Evolutionary conservation across 768 basidiomycete species (phyloP).

Genomic region (Suillus discolor): DNA sequence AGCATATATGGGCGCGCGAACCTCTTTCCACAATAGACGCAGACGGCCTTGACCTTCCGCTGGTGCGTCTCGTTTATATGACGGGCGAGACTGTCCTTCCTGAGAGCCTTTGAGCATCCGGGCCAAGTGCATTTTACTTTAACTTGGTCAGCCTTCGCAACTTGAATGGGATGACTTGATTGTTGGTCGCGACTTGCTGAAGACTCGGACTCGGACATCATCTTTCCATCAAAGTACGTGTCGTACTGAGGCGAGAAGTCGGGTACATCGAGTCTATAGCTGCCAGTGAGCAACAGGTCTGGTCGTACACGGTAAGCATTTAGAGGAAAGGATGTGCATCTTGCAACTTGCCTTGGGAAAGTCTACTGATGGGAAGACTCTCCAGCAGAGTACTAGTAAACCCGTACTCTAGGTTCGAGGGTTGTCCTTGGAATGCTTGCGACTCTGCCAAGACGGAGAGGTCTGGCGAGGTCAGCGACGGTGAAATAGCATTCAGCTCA

Average conservation of each 20-base stretch:
- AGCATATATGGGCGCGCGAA: background rate
- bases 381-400: background rate
- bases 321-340: background rate
- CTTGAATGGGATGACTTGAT: no score
- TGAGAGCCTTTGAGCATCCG: background rate
- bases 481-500: background rate
- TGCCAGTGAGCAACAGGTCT: background rate
- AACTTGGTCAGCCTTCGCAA: background rate
- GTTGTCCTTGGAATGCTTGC: background rate
- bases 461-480: background rate
- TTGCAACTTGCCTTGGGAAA: background rate
- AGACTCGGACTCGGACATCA: background rate
- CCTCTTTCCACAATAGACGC: background rate
- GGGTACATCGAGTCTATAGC: background rate
- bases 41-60: background rate
- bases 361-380: background rate
- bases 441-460: background rate
- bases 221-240: background rate
- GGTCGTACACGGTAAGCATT: background rate
- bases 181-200: background rate
- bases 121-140: background rate
- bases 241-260: background rate
- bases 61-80: background rate
- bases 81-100: background rate
- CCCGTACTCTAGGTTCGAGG: background rate